These are phyloP conservation scores for Adenanthera pavonina DNA, from an alignment of 306 rosid genomes.

Conservation along the genomic window DNA sequence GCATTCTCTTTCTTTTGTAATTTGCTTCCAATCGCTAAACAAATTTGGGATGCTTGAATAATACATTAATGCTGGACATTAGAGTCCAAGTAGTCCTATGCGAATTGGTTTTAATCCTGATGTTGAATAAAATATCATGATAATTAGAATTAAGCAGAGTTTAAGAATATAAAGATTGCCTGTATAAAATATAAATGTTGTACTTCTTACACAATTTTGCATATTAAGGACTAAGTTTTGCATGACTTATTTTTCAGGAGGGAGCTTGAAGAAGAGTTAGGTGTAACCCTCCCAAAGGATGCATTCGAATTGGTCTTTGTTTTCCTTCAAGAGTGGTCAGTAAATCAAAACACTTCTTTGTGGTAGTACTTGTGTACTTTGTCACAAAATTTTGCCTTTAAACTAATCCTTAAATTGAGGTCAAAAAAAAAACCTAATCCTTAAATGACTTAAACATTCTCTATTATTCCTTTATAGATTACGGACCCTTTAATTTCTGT, in stretches of 20 bases:
- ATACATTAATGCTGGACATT: not conserved
- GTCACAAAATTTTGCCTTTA: not conserved
- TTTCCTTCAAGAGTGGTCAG: conserved; percentile 83
- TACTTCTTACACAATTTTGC: not conserved
- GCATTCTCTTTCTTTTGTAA: not conserved
- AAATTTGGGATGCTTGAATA: not conserved
- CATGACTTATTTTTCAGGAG: conserved; percentile 63
- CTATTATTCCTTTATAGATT: not conserved
- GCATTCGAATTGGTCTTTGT: conserved; percentile 85
- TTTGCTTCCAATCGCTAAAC: not conserved
- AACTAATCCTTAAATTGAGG: not conserved
- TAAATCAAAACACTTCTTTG: conserved; percentile 17
- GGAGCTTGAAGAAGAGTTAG: conserved; percentile 96
- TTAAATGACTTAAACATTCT: not conserved
- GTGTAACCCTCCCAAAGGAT: conserved; percentile 79
- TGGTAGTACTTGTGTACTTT: not conserved
- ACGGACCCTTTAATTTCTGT: not conserved
- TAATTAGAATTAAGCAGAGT: conserved; percentile 8
- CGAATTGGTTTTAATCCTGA: not conserved
- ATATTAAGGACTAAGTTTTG: conserved; percentile 20
- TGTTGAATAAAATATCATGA: not conserved
- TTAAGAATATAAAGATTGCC: conserved; percentile 13
- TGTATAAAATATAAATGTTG: not conserved
- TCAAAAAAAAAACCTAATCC: too few species aligned
- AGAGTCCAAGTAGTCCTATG: not conserved